These are phyloP conservation scores for Amborella trichopoda DNA, from an alignment of 164 flowering plant species.

Conservation along the genomic window DNA sequence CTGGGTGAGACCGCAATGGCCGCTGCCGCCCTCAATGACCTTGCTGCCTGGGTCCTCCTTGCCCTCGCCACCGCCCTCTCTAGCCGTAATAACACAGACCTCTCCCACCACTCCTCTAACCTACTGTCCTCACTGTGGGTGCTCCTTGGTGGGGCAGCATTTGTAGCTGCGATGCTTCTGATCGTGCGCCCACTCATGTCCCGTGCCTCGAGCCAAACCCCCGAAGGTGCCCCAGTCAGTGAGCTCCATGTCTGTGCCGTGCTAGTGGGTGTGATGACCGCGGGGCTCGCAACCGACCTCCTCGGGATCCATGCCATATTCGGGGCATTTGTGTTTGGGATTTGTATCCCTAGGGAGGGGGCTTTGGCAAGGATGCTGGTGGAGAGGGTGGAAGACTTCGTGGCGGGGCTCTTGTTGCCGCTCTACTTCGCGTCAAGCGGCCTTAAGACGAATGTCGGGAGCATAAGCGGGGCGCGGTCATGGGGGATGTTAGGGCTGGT, in stretches of 20 bases:
- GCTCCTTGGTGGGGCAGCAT: slow-evolving; percentile 33
- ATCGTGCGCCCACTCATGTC: slow-evolving; percentile 35
- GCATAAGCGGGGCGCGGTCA: slow-evolving; percentile 20
- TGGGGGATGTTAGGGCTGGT: slow-evolving; percentile 37
- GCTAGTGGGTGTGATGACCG: slow-evolving; percentile 24
- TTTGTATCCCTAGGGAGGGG: slow-evolving; percentile 27
- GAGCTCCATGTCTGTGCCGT: slow-evolving; percentile 40
- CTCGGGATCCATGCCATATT: slow-evolving; percentile 41
- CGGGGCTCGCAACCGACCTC: slow-evolving; percentile 30
- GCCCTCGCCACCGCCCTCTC: slow-evolving; percentile 23
- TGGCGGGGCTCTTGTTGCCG: slow-evolving; percentile 28
- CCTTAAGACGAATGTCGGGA: slow-evolving; percentile 28
- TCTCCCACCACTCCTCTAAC: too few species aligned
- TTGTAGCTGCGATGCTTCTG: slow-evolving; percentile 39
- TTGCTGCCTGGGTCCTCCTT: slow-evolving; percentile 25
- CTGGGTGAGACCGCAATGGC: slow-evolving; percentile 27
- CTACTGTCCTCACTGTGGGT: slow-evolving; percentile 17
- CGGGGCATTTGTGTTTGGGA: slow-evolving; percentile 41
- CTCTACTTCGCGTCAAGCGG: slow-evolving; percentile 43
- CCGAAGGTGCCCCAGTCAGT: slow-evolving; percentile 19
- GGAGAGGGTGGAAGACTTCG: slow-evolving; percentile 32
- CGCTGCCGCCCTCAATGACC: slow-evolving; percentile 23
- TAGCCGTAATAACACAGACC: slow-evolving; percentile 10
- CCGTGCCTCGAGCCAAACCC: slow-evolving; percentile 30
- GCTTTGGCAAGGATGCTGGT: slow-evolving; percentile 23